These are phyloP conservation scores for Metarhizium guizhouense DNA, from an alignment of 2,329 filamentous ascomycete genomes.

Conservation along the genomic window DNA sequence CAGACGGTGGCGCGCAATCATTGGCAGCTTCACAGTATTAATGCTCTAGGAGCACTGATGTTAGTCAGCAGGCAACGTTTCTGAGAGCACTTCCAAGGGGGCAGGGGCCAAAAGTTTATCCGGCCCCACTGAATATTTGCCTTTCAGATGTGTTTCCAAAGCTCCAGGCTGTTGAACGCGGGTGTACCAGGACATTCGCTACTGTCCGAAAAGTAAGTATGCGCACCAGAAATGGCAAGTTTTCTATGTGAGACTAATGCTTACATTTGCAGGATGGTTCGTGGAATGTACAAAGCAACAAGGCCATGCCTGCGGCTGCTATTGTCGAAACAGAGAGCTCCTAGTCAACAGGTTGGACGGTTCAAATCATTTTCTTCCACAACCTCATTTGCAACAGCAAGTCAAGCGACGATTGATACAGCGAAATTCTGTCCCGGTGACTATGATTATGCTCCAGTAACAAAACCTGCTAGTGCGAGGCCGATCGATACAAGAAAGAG, in stretches of 20 bases:
- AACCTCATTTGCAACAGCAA: slow-evolving; percentile 1
- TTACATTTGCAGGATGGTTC: slow-evolving; percentile 11
- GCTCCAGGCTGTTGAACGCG: neutral
- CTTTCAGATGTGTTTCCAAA: too few relatives aligned
- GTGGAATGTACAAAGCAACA: slow-evolving; percentile 8
- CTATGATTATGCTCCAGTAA: slow-evolving; percentile 45
- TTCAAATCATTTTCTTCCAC: slow-evolving; percentile 16
- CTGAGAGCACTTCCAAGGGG: neutral
- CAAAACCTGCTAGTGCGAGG: slow-evolving; percentile 74
- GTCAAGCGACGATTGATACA: neutral
- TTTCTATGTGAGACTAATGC: neutral
- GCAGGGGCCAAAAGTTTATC: neutral
- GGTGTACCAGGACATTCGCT: neutral
- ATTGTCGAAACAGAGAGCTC: neutral
- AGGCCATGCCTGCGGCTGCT: slow-evolving; percentile 13
- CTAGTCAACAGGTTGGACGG: neutral
- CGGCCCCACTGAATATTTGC: neutral
- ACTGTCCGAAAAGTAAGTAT: neutral
- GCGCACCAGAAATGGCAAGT: neutral
- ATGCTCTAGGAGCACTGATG: neutral
- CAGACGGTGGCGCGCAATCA: slow-evolving; percentile 16
- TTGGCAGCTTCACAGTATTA: neutral
- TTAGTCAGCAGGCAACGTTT: neutral
- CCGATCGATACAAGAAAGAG: slow-evolving; percentile 81
- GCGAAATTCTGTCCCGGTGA: slow-evolving; percentile 19